A percentile compares a stretch with the other conserved stretches of the same genome.
These are phyloP conservation scores for Oryza coarctata DNA, from an alignment of 176 grass and related monocot genomes.

Conservation along the genomic window DNA sequence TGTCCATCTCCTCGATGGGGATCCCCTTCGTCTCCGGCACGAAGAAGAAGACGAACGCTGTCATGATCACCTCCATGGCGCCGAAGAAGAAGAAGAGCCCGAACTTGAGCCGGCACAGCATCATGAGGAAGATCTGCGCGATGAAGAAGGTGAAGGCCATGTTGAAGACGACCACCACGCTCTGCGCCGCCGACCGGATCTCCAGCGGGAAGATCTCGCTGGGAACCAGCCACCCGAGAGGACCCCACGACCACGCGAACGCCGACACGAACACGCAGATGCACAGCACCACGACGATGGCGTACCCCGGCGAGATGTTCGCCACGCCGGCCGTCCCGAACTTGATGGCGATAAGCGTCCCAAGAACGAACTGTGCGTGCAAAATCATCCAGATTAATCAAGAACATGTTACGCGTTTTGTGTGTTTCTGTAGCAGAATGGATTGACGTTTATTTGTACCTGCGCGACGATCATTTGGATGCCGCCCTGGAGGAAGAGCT, in stretches of 20 bases:
- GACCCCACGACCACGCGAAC: slow-evolving; percentile 88
- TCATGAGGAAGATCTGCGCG: slow-evolving; percentile 58
- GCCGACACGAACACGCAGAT: slow-evolving; percentile 86
- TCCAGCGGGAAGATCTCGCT: slow-evolving; percentile 93
- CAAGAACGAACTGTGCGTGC: slow-evolving; percentile 29
- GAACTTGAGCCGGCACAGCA: slow-evolving; percentile 66
- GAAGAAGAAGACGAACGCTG: slow-evolving; percentile 42
- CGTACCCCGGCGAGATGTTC: slow-evolving; percentile 22
- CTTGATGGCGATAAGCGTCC: slow-evolving; percentile 35
- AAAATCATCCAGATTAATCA: not conserved
- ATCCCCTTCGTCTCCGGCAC: slow-evolving; percentile 54
- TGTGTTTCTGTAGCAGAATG: no score
- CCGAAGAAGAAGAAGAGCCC: slow-evolving; percentile 75
- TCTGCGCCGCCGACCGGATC: slow-evolving; percentile 76
- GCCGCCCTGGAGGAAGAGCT: slow-evolving; percentile 40
- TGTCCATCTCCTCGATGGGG: slow-evolving; percentile 50
- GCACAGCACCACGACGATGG: slow-evolving; percentile 39
- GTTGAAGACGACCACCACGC: slow-evolving; percentile 50
- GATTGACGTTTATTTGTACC: not conserved
- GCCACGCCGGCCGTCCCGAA: slow-evolving; percentile 33
- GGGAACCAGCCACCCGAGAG: slow-evolving; percentile 79
- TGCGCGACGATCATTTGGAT: slow-evolving; percentile 32
- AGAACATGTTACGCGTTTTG: no score
- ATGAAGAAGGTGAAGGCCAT: slow-evolving; percentile 47
- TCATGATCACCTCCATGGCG: slow-evolving; percentile 37